Evolutionary conservation across 1,284 basidiomycete species (phyloP), one percentile per base, ranked within the genome.

Genomic region (Cryptococcus neoformans): DNA sequence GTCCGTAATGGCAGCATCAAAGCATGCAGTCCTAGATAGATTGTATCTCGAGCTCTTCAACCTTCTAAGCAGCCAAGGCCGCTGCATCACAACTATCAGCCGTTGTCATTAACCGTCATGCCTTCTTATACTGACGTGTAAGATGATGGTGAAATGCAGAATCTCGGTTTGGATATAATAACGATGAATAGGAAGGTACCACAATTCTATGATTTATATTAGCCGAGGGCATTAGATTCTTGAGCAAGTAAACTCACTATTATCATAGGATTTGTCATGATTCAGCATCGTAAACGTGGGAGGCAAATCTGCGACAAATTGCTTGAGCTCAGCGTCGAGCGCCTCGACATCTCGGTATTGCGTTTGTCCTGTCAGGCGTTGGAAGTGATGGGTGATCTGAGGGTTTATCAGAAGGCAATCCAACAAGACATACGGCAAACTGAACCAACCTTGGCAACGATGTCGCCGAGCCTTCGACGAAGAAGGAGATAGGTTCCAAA

Each of bases 401-500:
- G 28, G 28, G 28, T 28, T 28, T 28, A 28, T 28, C 28, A 28
- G 28, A 28, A 28, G 28, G 28, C 28, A 28, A 28, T 4, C 28
- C 28, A 28, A 28, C 28, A 28, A 28, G 3, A 28, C 28, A 28
- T 28, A 4, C 3, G 4, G 28, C 28, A 28, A 28, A 28, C 28
- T 28, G 28, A 28, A 28, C 28, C 3, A 28, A 28, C 28, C 54
- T 67, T 85, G 34, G 91, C 92, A 60, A 94, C 94, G 59, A 94
- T 88, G 49, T 82, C 80, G 11, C 91, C 89, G n/a, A 97, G 81
- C 44, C 85, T 83, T 67, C 93, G 88, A 44, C 93, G 83, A 36
- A 96, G 81, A 59, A 95, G 90, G 52, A 92, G 84, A 70, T 90
- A 95, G 0, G 90, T 91, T 80, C 89, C 89, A 21, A 80, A 82